Evolutionary conservation across 2,329 filamentous ascomycete genomes (phyloP).

Genomic region (Pseudopyricularia cyperi): DNA sequence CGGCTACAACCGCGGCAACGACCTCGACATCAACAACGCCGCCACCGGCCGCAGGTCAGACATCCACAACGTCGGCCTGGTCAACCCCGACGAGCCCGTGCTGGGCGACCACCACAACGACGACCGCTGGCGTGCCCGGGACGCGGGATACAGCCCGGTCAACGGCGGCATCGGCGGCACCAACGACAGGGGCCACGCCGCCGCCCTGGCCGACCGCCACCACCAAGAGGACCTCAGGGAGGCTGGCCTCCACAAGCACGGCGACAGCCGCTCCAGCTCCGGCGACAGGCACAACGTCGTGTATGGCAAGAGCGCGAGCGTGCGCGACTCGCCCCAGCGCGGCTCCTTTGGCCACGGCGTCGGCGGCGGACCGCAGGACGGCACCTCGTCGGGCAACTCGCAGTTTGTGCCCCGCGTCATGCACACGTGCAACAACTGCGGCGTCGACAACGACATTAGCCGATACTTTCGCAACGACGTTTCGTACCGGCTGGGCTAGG

Average conservation of each 20-base stretch:
- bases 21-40: not conserved
- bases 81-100: not conserved
- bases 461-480: conserved; percentile 1
- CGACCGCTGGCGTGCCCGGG: conserved; percentile 9
- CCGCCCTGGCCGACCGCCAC: not conserved
- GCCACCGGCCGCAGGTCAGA: not conserved
- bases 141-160: conserved; percentile 4
- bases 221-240: not conserved
- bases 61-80: not conserved
- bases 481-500: not conserved
- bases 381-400: not conserved
- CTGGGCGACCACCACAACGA: conserved; percentile 1
- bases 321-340: not conserved
- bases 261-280: not conserved
- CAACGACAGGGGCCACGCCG: not conserved
- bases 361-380: not conserved
- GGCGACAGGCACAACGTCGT: not conserved
- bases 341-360: not conserved
- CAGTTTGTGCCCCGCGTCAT: not conserved
- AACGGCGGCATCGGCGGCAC: conserved; percentile 3
- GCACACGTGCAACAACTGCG: conserved; percentile 1
- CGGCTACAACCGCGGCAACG: not conserved
- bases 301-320: not conserved
- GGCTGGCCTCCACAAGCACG: not conserved
- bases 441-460: conserved; percentile 1